These are phyloP conservation scores for Aeschynomene evenia DNA, from an alignment of 306 rosid species.

Conservation along the genomic window DNA sequence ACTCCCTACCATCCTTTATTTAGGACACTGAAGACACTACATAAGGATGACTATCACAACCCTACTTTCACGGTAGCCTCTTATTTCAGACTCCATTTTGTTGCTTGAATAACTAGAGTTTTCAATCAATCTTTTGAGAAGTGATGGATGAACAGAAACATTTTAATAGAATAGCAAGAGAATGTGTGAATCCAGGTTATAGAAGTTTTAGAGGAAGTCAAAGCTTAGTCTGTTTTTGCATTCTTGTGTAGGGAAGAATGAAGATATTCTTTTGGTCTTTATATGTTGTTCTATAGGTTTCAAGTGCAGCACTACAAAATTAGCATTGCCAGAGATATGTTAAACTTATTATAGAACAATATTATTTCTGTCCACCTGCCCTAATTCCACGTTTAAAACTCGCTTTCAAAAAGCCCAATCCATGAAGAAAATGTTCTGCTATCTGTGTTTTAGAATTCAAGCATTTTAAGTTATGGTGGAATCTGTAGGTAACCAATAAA, in stretches of 20 bases:
- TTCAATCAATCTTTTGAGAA: background rate
- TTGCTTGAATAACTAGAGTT: slow-evolving; percentile 25
- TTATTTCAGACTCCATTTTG: slow-evolving; percentile 22
- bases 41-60: slow-evolving; percentile 94
- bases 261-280: background rate
- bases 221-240: background rate
- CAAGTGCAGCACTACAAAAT: background rate
- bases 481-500: slow-evolving; percentile 1
- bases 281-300: background rate
- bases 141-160: slow-evolving; percentile 2
- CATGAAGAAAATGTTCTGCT: background rate
- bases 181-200: slow-evolving; percentile 1
- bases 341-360: background rate
- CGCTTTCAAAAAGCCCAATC: background rate
- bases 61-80: slow-evolving; percentile 84
- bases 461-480: slow-evolving; percentile 22
- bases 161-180: background rate
- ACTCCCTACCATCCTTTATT: slow-evolving; percentile 73
- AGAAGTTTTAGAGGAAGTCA: slow-evolving; percentile 18
- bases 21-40: slow-evolving; percentile 72
- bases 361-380: background rate
- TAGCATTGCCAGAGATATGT: background rate
- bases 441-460: slow-evolving; percentile 7
- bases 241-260: slow-evolving; percentile 4
- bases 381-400: background rate